A percentile compares a stretch with the other conserved stretches of the same genome.
Conservation (phyloP, 352 stramenopile genomes). For the Phytopythium mirpurense region DNA sequence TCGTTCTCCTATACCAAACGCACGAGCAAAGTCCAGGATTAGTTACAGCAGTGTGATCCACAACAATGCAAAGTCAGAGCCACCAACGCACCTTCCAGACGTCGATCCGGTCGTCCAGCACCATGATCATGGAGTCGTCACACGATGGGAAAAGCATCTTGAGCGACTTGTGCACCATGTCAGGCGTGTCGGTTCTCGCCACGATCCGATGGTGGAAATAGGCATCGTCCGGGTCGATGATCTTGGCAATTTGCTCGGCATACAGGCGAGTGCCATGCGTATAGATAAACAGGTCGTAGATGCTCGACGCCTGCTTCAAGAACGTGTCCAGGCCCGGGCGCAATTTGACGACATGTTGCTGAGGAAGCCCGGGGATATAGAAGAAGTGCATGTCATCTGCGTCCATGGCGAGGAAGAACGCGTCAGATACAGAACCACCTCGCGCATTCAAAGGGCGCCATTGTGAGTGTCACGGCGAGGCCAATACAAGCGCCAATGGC, state of each 20-base stretch:
- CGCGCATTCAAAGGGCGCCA: too few species aligned
- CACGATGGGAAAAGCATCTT: slow-evolving; percentile 84
- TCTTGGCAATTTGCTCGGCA: slow-evolving; percentile 91
- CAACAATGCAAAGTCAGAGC: too few species aligned
- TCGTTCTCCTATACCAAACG: slow-evolving; percentile 84
- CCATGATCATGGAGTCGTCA: slow-evolving; percentile 85
- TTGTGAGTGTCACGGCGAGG: too few species aligned
- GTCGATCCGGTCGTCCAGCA: slow-evolving; percentile 81
- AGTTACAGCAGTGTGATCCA: too few species aligned
- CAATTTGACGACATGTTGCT: slow-evolving; percentile 92
- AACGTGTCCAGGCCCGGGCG: slow-evolving; percentile 89
- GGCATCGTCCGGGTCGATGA: slow-evolving; percentile 82
- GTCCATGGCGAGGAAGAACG: background rate
- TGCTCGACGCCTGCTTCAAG: slow-evolving; percentile 67
- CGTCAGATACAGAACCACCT: too few species aligned
- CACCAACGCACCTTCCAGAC: slow-evolving; percentile 79
- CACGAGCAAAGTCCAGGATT: too few species aligned
- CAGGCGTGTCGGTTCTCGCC: slow-evolving; percentile 77
- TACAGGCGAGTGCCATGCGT: slow-evolving; percentile 93
- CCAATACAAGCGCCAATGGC: background rate
- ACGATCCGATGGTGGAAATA: slow-evolving; percentile 88
- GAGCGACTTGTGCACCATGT: slow-evolving; percentile 85
- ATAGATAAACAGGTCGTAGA: slow-evolving; percentile 95
- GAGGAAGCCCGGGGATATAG: slow-evolving; percentile 59
- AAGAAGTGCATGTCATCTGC: slow-evolving; percentile 79